Evolutionary conservation across 768 basidiomycete species (phyloP).

Genomic region (Boletus bicolor): DNA sequence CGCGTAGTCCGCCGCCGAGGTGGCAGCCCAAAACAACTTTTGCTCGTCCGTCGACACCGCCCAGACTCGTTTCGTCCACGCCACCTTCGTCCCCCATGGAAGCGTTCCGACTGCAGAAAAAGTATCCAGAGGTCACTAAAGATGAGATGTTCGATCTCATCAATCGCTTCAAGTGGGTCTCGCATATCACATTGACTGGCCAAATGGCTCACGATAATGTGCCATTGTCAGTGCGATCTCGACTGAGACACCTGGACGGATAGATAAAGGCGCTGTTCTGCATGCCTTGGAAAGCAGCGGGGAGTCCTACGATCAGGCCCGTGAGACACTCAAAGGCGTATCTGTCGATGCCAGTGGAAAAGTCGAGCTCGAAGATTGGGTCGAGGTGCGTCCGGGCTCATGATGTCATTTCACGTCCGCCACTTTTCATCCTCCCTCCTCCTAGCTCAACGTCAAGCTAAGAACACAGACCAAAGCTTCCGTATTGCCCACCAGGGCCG

Average conservation of each 20-base stretch:
- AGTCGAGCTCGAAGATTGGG: conserved; percentile 97
- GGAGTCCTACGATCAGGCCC: conserved; percentile 85
- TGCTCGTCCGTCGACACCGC: conserved; percentile 8
- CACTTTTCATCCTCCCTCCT: conserved; percentile 10
- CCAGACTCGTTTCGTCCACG: conserved; percentile 5
- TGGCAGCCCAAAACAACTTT: conserved; percentile 12
- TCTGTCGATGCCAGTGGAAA: conserved; percentile 93
- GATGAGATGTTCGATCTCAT: conserved; percentile 96
- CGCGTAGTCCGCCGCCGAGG: conserved; percentile 13
- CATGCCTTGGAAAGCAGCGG: conserved; percentile 76
- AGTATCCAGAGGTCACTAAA: conserved; percentile 85
- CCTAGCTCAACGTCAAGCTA: conserved; percentile 79
- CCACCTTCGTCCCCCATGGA: conserved; percentile 52
- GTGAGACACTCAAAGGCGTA: conserved; percentile 91
- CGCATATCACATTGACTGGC: neutral
- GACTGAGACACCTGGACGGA: conserved; percentile 77
- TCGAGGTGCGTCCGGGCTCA: conserved; percentile 62
- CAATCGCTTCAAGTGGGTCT: conserved; percentile 90
- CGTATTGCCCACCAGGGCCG: conserved; percentile 62
- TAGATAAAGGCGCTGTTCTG: conserved; percentile 80
- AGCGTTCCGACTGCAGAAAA: conserved; percentile 83
- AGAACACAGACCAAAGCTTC: conserved; percentile 44
- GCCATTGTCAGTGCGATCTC: conserved; percentile 54
- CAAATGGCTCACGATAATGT: neutral
- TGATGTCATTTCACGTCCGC: conserved; percentile 20